These are phyloP conservation scores for Uronychia binucleata DNA, from an alignment of 73 alveolate species.

Conservation along the genomic window DNA sequence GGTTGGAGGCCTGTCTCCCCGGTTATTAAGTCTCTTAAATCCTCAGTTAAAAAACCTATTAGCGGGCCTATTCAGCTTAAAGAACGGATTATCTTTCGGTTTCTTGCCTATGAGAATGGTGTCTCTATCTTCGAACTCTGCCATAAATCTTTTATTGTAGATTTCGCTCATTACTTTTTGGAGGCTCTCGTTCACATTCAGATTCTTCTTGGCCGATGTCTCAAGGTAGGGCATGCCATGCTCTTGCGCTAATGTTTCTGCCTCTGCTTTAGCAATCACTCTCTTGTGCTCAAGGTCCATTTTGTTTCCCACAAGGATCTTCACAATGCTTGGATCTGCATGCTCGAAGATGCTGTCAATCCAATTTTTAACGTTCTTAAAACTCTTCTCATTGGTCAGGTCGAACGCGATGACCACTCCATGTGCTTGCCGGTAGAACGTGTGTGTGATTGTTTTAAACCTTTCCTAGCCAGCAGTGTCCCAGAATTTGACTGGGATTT, in stretches of 20 bases:
- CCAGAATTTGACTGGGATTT: constrained; percentile 49
- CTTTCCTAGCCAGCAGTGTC: constrained; percentile 58
- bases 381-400: constrained; percentile 37
- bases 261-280: constrained; percentile 68
- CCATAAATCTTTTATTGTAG: no score
- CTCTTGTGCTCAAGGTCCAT: constrained; percentile 70
- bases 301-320: constrained; percentile 78
- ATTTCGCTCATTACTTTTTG: no score
- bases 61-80: no score
- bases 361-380: constrained; percentile 47
- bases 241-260: constrained; percentile 65
- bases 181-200: no score
- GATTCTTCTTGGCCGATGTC: constrained; percentile 82
- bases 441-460: constrained; percentile 43
- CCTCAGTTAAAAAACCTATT: no score
- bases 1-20: no score
- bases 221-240: constrained; percentile 65
- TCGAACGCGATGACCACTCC: constrained; percentile 60
- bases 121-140: no score
- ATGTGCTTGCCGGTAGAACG: constrained; percentile 48
- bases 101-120: no score
- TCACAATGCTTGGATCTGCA: constrained; percentile 62
- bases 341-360: constrained; percentile 52
- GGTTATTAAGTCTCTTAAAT: no score
- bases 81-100: no score